Base-by-base conservation (phyloP, 2,329 filamentous ascomycete genomes). In the Volutella citrinella region DNA sequence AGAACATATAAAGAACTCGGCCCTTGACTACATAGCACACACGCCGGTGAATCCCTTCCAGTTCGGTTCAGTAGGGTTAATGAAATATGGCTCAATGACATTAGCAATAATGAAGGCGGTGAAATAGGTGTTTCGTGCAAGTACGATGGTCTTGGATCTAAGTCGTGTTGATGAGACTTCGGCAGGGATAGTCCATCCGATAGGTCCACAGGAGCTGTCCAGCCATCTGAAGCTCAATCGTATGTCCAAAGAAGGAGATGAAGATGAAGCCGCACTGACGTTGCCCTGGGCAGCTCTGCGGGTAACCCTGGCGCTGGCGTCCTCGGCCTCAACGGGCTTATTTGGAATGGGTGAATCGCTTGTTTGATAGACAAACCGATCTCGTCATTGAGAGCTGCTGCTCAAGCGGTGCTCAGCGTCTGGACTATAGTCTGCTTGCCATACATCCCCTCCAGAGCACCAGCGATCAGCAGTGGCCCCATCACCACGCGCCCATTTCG, bases 331-430 rank as follows among this genome's bases (percentile, higher is more conserved):
- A 60, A 2, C 49, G 57, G 7, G 56, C 56, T 3, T 63, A 62
- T 19, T 46, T 62, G 3, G 17, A 22, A 10, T 63, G 60, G 60
- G 45, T 63, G 3, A 34, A 32, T 2, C 32, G 41, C 4, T 21
- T 61, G 2, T 42, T 54, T 7, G 53, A 60, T 10, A 42, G 41
- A 4, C 49, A 54, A 19, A 45, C 52, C 0, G 42, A 31, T 5
- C 45, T 64, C 0, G 51, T 63, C 3, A 59, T 64, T n/a, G 60
- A 64, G 34, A 61, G 41, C 17, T 64, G 60, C 32, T n/a, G n/a
- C n/a, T 59, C 55, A 7, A 60, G 56, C 15, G 58, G 60, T 7
- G 60, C 48, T 0, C 59, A 63, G 36, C 51, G 60, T 1, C 49
- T 62, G 46, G 60, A 63, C 20, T 61, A 62, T 24, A 57, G 57